Percentiles rank a stretch among this genome's conserved stretches.
phyloP scores from a whole-genome alignment of 768 basidiomycete genomes.

The Mycena leptocephala region DNA sequence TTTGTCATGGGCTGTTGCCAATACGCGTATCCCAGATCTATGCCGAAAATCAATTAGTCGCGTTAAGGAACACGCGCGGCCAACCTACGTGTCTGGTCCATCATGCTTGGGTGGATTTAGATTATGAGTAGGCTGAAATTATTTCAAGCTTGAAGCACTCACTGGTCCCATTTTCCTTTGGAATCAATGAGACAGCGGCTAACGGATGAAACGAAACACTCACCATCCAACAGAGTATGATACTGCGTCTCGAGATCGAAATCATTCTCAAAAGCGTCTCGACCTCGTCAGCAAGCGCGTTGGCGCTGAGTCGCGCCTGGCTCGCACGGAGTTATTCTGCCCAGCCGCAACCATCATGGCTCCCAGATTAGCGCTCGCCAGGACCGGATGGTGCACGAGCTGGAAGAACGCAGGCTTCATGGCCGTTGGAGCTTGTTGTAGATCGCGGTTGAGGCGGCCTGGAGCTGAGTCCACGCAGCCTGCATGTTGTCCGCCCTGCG shows the following conservation, averaged over 20 bases:
- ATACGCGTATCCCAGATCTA: constrained; percentile 74
- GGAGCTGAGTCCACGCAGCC: constrained; percentile 65
- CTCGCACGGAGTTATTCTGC: constrained; percentile 73
- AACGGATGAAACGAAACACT: constrained; percentile 24
- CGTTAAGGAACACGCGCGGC: not conserved
- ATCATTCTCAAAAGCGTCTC: constrained; percentile 74
- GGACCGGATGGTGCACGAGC: constrained; percentile 77
- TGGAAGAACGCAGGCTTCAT: constrained; percentile 79
- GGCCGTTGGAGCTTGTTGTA: constrained; percentile 66
- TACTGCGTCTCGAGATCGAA: constrained; percentile 75
- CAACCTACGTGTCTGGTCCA: constrained; percentile 76
- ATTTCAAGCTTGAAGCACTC: constrained; percentile 36
- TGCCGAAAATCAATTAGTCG: not conserved
- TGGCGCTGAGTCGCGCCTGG: constrained; percentile 77
- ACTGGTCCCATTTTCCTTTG: constrained; percentile 78
- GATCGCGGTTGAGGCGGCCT: constrained; percentile 65
- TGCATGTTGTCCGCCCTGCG: constrained; percentile 72
- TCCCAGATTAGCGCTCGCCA: constrained; percentile 71
- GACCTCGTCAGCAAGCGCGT: constrained; percentile 69
- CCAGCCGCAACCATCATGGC: constrained; percentile 75
- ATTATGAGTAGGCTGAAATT: not conserved
- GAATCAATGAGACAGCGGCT: not conserved
- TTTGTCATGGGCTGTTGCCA: constrained; percentile 84
- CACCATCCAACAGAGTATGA: constrained; percentile 70
- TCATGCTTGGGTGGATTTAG: constrained; percentile 64